Evolutionary conservation across 768 basidiomycete species (phyloP).

Genomic region (Russula sp.): DNA sequence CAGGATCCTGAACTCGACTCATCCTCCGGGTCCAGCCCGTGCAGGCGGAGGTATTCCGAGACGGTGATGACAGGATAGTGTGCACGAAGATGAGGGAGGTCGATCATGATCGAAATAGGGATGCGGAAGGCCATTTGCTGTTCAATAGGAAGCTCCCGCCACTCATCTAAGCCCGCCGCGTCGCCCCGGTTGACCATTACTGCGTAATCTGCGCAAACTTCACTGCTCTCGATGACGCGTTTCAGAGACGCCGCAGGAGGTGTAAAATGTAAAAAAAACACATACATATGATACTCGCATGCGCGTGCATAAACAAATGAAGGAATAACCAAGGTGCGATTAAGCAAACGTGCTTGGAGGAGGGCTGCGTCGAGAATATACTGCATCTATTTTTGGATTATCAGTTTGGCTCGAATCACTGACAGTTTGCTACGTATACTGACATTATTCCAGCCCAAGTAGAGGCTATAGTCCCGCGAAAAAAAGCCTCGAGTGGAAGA

Average conservation of each 20-base stretch:
- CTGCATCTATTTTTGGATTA: conserved; percentile 38
- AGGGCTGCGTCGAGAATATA: conserved; percentile 49
- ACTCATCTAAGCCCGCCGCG: conserved; percentile 42
- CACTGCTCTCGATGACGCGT: conserved; percentile 25
- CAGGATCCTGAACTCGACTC: conserved; percentile 43
- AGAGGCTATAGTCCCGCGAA: conserved; percentile 45
- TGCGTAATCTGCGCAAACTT: conserved; percentile 41
- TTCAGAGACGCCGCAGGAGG: not conserved
- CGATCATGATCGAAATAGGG: conserved; percentile 42
- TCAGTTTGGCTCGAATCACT: not conserved
- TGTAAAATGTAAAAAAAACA: conserved; percentile 6
- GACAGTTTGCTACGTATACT: conserved; percentile 25
- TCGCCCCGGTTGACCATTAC: conserved; percentile 47
- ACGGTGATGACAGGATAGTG: conserved; percentile 42
- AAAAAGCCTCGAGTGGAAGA: conserved; percentile 43
- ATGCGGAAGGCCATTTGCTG: conserved; percentile 40
- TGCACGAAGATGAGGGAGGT: conserved; percentile 42
- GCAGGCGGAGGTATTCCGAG: conserved; percentile 45
- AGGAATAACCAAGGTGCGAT: conserved; percentile 45
- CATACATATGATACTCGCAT: conserved; percentile 44
- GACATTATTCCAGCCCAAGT: conserved; percentile 50
- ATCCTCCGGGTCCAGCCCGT: conserved; percentile 37
- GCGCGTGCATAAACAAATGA: conserved; percentile 47
- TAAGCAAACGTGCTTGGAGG: conserved; percentile 43
- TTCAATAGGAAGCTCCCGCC: conserved; percentile 40